Evolutionary conservation across 345 rosid species (phyloP).

Genomic region (Lumnitzera littorea): DNA sequence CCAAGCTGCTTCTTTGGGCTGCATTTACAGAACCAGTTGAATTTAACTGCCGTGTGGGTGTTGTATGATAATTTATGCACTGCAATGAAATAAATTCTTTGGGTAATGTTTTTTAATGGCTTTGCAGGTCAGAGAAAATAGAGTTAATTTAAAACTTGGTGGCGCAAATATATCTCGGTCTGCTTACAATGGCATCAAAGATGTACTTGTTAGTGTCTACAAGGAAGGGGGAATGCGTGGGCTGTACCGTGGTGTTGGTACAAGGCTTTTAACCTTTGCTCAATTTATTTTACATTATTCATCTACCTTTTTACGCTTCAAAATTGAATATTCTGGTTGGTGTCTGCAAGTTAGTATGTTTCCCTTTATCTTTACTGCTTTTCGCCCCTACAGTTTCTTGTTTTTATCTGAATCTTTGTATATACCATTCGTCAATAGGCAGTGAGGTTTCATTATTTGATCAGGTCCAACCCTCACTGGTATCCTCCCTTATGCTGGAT

Average conservation of each 20-base stretch:
- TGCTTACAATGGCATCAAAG: constrained; percentile 63
- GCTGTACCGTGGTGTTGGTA: constrained; percentile 86
- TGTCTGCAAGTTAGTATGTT: too few relatives aligned
- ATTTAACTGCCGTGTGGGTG: background rate
- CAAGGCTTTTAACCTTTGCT: constrained; percentile 9
- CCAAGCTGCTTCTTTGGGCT: too few relatives aligned
- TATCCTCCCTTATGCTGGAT: constrained; percentile 91
- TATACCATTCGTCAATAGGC: too few relatives aligned
- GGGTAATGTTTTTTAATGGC: constrained; percentile 9
- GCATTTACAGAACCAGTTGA: too few relatives aligned
- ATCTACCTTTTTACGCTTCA: background rate
- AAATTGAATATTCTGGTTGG: too few relatives aligned
- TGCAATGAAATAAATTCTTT: background rate
- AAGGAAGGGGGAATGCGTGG: constrained; percentile 80
- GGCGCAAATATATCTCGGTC: constrained; percentile 36
- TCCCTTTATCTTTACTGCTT: too few relatives aligned
- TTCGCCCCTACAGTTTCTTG: too few relatives aligned
- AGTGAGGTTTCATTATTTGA: constrained; percentile 11
- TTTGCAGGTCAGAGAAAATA: constrained; percentile 48
- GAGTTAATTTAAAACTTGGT: constrained; percentile 27
- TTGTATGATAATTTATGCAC: background rate
- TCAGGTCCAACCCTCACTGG: constrained; percentile 91
- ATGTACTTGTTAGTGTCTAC: constrained; percentile 66
- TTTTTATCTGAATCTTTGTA: too few relatives aligned
- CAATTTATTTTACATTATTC: background rate